Conservation (phyloP, 768 basidiomycete species). For the Rhodotorula paludigena region DNA sequence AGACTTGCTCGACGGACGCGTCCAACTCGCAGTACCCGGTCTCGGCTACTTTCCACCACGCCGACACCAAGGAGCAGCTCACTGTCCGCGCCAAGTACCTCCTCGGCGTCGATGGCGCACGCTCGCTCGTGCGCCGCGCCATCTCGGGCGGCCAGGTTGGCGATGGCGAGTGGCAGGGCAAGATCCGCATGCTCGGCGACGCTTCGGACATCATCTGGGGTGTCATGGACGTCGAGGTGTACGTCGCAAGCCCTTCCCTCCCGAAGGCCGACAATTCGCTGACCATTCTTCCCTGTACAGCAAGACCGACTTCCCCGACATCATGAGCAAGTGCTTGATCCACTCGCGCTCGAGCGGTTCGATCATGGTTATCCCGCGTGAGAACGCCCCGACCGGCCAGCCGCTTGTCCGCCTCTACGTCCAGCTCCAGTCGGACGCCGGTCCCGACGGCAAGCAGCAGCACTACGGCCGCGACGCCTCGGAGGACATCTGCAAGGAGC, state of each 20-base stretch:
- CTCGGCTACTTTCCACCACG: conserved; percentile 30
- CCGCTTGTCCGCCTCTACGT: conserved; percentile 42
- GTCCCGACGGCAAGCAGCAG: conserved; percentile 35
- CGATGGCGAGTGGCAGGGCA: conserved; percentile 44
- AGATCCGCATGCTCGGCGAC: conserved; percentile 74
- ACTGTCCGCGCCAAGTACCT: conserved; percentile 41
- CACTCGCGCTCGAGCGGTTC: conserved; percentile 58
- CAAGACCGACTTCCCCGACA: conserved; percentile 70
- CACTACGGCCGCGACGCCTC: conserved; percentile 39
- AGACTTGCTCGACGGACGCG: conserved; percentile 37
- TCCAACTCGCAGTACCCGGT: conserved; percentile 35
- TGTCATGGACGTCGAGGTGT: conserved; percentile 1
- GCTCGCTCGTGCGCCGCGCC: conserved; percentile 56
- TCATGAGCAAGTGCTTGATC: conserved; percentile 53
- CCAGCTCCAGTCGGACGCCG: conserved; percentile 36
- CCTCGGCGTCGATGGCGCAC: conserved; percentile 63
- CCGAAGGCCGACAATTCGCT: not conserved
- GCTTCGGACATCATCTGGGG: conserved; percentile 66
- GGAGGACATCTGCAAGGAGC: conserved; percentile 42
- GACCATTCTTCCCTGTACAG: conserved; percentile 49
- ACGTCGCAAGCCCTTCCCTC: not conserved
- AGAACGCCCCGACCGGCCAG: conserved; percentile 23
- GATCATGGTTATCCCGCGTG: conserved; percentile 68
- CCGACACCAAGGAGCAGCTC: conserved; percentile 31
- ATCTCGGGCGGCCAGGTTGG: conserved; percentile 46